Conservation (phyloP, 176 grass and related monocot genomes). For the Pharus latifolius region DNA sequence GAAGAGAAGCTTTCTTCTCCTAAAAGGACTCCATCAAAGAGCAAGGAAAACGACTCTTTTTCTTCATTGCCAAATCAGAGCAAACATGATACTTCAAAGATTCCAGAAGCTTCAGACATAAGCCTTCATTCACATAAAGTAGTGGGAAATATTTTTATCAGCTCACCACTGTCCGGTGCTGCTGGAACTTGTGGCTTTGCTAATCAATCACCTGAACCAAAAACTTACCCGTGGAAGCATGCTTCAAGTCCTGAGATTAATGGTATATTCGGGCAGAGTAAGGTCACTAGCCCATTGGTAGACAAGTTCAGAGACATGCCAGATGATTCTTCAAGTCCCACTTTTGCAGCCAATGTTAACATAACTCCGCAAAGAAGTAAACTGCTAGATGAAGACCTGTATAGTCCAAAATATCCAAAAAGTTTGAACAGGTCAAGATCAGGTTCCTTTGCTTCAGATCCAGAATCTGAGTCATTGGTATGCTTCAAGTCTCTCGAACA, state of each 20-base stretch:
- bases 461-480: conserved; percentile 53
- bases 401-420: conserved; percentile 30
- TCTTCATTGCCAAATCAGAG: not conserved
- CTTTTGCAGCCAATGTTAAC: conserved; percentile 54
- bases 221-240: conserved; percentile 31
- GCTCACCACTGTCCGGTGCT: conserved; percentile 3
- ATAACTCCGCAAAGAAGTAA: conserved; percentile 30
- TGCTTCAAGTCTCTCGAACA: conserved; percentile 21
- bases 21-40: conserved; percentile 24
- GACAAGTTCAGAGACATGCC: conserved; percentile 20
- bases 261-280: conserved; percentile 17
- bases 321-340: conserved; percentile 57
- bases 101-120: conserved; percentile 29
- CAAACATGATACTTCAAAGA: conserved; percentile 12
- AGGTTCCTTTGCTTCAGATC: conserved; percentile 38
- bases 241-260: conserved; percentile 28
- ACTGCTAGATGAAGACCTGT: conserved; percentile 28
- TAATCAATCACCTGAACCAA: conserved; percentile 29
- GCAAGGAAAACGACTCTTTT: conserved; percentile 18
- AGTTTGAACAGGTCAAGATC: conserved; percentile 35
- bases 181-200: not conserved
- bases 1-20: conserved; percentile 37
- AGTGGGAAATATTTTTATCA: conserved; percentile 14
- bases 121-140: conserved; percentile 13
- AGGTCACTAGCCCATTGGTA: conserved; percentile 22